phyloP scores from a whole-genome alignment of 352 stramenopile genomes.

The Phytophthora agathidicida region DNA sequence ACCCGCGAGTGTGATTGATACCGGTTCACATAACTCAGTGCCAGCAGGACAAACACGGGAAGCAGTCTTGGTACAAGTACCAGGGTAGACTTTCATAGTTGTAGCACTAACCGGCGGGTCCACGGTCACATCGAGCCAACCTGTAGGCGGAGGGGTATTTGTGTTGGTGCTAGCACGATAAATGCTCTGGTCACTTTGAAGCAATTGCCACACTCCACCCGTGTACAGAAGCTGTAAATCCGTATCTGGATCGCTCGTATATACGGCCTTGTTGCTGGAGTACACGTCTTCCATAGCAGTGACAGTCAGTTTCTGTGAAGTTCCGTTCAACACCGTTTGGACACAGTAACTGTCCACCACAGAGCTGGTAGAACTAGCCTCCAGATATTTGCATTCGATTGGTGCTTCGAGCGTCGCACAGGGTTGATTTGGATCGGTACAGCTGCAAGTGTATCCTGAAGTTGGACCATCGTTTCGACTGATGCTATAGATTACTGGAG shows the following conservation, averaged over 20 bases:
- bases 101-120: constrained; percentile 9
- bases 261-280: constrained; percentile 52
- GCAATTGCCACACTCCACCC: constrained; percentile 41
- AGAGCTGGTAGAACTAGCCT: constrained; percentile 19
- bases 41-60: constrained; percentile 36
- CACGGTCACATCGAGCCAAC: constrained; percentile 38
- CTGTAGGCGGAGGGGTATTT: constrained; percentile 32
- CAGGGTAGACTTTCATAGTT: constrained; percentile 44
- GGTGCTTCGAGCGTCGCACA: constrained; percentile 50
- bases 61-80: constrained; percentile 36
- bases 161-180: constrained; percentile 35
- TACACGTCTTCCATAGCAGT: constrained; percentile 37
- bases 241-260: constrained; percentile 9
- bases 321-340: constrained; percentile 24
- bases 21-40: constrained; percentile 54
- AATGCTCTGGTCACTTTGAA: constrained; percentile 24
- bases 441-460: constrained; percentile 58
- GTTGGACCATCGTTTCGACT: constrained; percentile 51
- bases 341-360: constrained; percentile 40
- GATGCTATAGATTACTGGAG: constrained; percentile 46
- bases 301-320: constrained; percentile 32
- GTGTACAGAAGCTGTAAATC: constrained; percentile 42
- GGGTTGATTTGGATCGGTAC: constrained; percentile 37
- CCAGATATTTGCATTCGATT: constrained; percentile 43
- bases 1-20: constrained; percentile 49